phyloP scores from a whole-genome alignment of 2,329 filamentous ascomycete species.

The Aureobasidium sp. region DNA sequence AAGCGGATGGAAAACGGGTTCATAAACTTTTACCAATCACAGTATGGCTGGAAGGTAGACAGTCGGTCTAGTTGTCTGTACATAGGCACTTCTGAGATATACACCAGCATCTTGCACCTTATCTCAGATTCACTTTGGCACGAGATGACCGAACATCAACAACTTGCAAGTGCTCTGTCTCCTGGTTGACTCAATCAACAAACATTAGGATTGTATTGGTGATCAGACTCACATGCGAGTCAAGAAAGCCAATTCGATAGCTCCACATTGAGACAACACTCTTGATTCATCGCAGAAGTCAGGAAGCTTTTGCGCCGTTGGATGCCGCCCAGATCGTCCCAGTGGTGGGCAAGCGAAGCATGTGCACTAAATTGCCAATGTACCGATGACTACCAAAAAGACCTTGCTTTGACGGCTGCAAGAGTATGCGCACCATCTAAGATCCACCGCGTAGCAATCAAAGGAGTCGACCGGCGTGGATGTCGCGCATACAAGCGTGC shows the following conservation, averaged over 20 bases:
- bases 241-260: neutral
- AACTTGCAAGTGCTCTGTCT: neutral
- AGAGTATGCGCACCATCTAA: neutral
- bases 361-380: neutral
- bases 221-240: neutral
- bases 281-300: neutral
- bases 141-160: too few species aligned
- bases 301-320: neutral
- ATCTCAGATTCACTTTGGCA: too few species aligned
- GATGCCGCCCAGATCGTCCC: neutral
- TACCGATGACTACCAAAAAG: neutral
- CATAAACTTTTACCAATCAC: neutral
- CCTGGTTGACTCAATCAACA: neutral
- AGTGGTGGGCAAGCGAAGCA: neutral
- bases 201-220: neutral
- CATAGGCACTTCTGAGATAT: neutral
- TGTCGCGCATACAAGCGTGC: constrained; percentile 6
- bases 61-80: neutral
- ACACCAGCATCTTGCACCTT: neutral
- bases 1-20: neutral
- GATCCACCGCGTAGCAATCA: neutral
- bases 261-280: neutral
- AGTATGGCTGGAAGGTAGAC: neutral
- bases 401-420: neutral
- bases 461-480: neutral